These are phyloP conservation scores for Russula abietina DNA, from an alignment of 768 basidiomycete species.

Conservation along the genomic window DNA sequence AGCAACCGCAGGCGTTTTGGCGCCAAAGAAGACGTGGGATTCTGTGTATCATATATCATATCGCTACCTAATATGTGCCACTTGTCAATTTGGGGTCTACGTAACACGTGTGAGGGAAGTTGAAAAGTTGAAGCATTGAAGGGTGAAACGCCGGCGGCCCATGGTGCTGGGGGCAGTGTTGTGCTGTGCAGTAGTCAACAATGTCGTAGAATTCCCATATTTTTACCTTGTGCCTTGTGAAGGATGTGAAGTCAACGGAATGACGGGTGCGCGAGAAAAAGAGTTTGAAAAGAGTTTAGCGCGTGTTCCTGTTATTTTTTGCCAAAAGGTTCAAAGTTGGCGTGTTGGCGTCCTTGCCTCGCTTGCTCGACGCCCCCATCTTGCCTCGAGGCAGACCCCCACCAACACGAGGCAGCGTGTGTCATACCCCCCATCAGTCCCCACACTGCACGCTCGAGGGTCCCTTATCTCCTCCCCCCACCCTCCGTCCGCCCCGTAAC, in stretches of 20 bases:
- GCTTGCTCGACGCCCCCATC: not conserved
- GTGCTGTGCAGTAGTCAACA: no score
- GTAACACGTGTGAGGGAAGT: not conserved
- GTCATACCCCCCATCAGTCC: not conserved
- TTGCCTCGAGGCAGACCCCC: slow-evolving; percentile 8
- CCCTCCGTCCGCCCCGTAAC: not conserved
- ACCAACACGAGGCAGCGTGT: slow-evolving; percentile 18
- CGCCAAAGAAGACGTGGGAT: not conserved
- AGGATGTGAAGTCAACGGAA: not conserved
- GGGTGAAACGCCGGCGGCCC: no score
- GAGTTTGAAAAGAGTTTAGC: slow-evolving; percentile 1
- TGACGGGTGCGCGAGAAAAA: not conserved
- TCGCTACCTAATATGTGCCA: not conserved
- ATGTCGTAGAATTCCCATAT: not conserved
- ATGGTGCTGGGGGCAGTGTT: no score
- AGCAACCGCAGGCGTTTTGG: not conserved
- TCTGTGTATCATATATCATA: not conserved
- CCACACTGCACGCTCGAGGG: not conserved
- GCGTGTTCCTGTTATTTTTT: not conserved
- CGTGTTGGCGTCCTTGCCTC: slow-evolving; percentile 1
- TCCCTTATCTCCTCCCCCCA: slow-evolving; percentile 12
- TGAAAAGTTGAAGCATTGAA: no score
- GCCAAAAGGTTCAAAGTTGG: not conserved
- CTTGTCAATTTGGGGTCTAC: not conserved
- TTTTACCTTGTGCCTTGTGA: not conserved